phyloP scores from a whole-genome alignment of 1,139 yeast species.

The Lodderomyces pseudojiufengensis region DNA sequence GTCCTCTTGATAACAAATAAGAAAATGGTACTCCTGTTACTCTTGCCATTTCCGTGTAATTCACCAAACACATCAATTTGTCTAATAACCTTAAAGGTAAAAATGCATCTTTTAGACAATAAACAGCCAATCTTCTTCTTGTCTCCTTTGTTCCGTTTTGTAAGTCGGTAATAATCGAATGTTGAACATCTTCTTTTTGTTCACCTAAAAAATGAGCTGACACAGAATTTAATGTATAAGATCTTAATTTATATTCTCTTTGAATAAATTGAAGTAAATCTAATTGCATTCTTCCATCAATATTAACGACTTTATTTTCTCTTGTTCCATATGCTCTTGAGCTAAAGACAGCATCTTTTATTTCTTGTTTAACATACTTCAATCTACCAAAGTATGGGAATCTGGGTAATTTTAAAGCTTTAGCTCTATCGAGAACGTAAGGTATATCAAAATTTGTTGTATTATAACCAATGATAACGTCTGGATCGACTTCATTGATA shows the following conservation, averaged over 20 bases:
- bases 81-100: slow-evolving; percentile 84
- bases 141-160: slow-evolving; percentile 93
- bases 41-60: slow-evolving; percentile 98
- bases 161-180: slow-evolving; percentile 89
- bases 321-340: slow-evolving; percentile 97
- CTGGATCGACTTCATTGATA: slow-evolving; percentile 82
- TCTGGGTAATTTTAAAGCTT: slow-evolving; percentile 57
- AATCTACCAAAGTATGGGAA: slow-evolving; percentile 91
- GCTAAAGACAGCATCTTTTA: slow-evolving; percentile 77
- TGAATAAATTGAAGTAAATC: slow-evolving; percentile 91
- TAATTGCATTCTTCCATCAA: slow-evolving; percentile 93
- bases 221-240: slow-evolving; percentile 92
- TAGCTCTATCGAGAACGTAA: slow-evolving; percentile 83
- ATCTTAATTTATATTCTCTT: slow-evolving; percentile 90
- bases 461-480: slow-evolving; percentile 94
- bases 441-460: slow-evolving; percentile 95
- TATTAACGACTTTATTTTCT: slow-evolving; percentile 86
- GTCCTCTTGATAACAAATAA: slow-evolving; percentile 84
- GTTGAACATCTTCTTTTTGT: slow-evolving; percentile 98
- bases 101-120: slow-evolving; percentile 95
- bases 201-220: slow-evolving; percentile 92
- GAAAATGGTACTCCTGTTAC: slow-evolving; percentile 99
- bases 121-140: slow-evolving; percentile 91
- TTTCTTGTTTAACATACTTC: slow-evolving; percentile 63
- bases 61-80: slow-evolving; percentile 92